phyloP scores from a whole-genome alignment of 2,329 filamentous ascomycete genomes.

The Pestalotiopsis sp. region DNA sequence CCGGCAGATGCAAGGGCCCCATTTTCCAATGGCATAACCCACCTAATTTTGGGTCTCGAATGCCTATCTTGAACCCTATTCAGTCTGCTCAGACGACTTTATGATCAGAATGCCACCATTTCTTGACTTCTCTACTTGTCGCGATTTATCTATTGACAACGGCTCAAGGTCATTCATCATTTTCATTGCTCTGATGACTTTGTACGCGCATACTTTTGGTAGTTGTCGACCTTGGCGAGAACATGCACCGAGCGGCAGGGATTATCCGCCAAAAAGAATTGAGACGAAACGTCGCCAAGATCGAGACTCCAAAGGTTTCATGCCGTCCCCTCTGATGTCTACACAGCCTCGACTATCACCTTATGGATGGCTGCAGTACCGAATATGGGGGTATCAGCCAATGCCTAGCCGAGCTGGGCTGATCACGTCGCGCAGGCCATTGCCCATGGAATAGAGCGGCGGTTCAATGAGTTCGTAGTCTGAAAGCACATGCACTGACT shows the following conservation, averaged over 20 bases:
- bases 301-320: slow-evolving; percentile 28
- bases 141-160: no score
- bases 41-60: neutral
- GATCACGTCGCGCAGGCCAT: neutral
- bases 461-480: neutral
- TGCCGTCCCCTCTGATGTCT: slow-evolving; percentile 15
- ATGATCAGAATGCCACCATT: no score
- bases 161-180: neutral
- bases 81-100: neutral
- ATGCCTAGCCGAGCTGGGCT: neutral
- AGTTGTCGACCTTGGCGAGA: neutral
- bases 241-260: neutral
- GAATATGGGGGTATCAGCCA: slow-evolving; percentile 1
- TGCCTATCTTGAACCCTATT: neutral
- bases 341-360: slow-evolving; percentile 22
- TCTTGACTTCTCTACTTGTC: no score
- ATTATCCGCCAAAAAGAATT: slow-evolving; percentile 7
- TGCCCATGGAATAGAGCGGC: neutral
- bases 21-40: neutral
- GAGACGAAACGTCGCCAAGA: slow-evolving; percentile 27
- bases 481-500: neutral
- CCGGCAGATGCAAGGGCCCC: slow-evolving; percentile 11
- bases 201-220: neutral
- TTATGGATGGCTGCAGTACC: neutral
- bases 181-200: neutral